Conservation (phyloP, 169 alveolate genomes). For the Plasmodium gonderi region DNA sequence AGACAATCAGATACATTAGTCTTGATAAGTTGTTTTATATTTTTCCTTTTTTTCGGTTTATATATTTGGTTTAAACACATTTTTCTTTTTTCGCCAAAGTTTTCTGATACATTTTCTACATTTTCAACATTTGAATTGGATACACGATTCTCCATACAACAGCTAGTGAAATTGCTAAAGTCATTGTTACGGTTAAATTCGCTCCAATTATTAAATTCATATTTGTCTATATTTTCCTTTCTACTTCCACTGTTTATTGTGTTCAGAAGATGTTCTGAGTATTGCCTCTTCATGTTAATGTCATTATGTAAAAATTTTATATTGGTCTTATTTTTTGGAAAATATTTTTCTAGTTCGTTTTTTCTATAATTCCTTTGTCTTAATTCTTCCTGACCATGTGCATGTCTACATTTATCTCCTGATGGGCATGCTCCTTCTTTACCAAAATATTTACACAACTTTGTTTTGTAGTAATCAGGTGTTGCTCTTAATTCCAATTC, state of each 20-base stretch:
- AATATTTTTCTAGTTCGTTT: neutral
- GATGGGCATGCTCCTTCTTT: slow-evolving; percentile 80
- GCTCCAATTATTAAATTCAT: neutral
- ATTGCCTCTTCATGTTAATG: neutral
- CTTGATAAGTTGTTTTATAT: neutral
- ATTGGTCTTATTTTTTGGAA: slow-evolving; percentile 15
- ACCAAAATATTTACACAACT: slow-evolving; percentile 82
- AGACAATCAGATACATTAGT: neutral
- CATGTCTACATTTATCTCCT: slow-evolving; percentile 82
- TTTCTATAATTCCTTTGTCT: slow-evolving; percentile 75
- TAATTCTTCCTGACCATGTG: slow-evolving; percentile 84
- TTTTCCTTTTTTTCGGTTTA: neutral
- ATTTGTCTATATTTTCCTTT: slow-evolving; percentile 1
- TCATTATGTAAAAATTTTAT: neutral
- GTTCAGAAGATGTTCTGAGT: neutral
- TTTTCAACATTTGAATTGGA: neutral
- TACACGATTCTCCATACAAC: neutral
- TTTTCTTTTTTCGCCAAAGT: neutral
- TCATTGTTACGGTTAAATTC: neutral
- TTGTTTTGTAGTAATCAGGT: slow-evolving; percentile 82
- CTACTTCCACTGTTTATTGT: neutral
- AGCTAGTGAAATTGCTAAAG: neutral
- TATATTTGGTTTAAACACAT: neutral
- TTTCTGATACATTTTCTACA: neutral
- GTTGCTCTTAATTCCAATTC: slow-evolving; percentile 79